Percentiles rank a stretch among this genome's conserved stretches.
These are phyloP conservation scores for Pythium apleroticum DNA, from an alignment of 352 stramenopile species.

Conservation along the genomic window DNA sequence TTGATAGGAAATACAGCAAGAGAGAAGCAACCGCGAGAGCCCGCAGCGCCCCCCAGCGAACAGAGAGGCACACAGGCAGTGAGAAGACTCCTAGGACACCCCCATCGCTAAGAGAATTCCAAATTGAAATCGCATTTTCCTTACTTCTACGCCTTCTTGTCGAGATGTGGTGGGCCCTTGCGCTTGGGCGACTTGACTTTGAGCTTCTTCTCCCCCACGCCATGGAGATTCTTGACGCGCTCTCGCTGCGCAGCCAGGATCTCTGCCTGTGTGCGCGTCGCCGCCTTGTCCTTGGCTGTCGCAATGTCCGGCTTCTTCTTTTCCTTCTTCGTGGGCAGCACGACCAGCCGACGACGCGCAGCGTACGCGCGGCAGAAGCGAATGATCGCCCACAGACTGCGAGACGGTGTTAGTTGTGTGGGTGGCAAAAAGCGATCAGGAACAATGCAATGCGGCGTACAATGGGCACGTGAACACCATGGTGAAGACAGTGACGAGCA, in stretches of 20 bases:
- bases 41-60: neutral
- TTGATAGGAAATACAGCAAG: conserved; percentile 24
- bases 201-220: conserved; percentile 65
- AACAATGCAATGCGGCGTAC: conserved; percentile 25
- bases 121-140: conserved; percentile 6
- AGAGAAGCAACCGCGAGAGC: conserved; percentile 2
- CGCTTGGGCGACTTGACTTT: conserved; percentile 68
- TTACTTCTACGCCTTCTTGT: conserved; percentile 27
- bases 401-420: conserved; percentile 4
- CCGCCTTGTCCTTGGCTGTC: conserved; percentile 49
- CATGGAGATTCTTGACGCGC: conserved; percentile 59
- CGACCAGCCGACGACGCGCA: conserved; percentile 48
- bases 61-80: conserved; percentile 9
- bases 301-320: conserved; percentile 84
- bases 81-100: neutral
- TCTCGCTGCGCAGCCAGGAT: conserved; percentile 77
- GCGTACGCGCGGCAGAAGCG: conserved; percentile 65
- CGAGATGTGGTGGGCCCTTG: conserved; percentile 50
- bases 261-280: conserved; percentile 71
- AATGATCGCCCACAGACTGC: conserved; percentile 77
- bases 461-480: conserved; percentile 85
- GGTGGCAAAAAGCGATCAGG: neutral
- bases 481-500: conserved; percentile 76
- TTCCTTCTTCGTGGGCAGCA: conserved; percentile 59
- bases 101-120: conserved; percentile 9